These are phyloP conservation scores for Alternaria sp. DNA, from an alignment of 2,329 filamentous ascomycete species.

Conservation along the genomic window DNA sequence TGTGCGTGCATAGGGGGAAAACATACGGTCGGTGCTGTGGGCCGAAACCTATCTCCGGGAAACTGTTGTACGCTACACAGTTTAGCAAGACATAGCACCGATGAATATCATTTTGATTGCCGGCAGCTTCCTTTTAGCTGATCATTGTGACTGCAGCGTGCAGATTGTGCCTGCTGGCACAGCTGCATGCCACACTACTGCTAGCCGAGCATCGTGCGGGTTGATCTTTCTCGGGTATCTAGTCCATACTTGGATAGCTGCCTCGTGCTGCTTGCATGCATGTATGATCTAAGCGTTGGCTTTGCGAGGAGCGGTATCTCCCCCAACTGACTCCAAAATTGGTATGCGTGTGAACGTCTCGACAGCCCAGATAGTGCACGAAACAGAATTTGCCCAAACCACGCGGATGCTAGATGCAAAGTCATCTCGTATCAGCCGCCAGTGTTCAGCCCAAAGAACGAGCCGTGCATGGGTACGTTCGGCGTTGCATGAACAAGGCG, in stretches of 20 bases:
- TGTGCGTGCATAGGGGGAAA: slow-evolving; percentile 3
- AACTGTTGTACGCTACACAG: neutral
- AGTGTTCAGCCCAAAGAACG: neutral
- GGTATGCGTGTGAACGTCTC: neutral
- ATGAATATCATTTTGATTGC: neutral
- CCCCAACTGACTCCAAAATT: neutral
- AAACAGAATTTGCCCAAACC: neutral
- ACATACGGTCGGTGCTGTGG: neutral
- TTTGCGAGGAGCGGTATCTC: neutral
- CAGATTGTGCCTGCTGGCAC: slow-evolving; percentile 1
- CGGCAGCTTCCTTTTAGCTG: slow-evolving; percentile 6
- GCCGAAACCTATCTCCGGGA: neutral
- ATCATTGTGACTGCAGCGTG: neutral
- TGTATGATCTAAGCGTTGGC: slow-evolving; percentile 5
- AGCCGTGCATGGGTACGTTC: neutral
- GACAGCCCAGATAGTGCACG: neutral
- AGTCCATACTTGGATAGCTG: slow-evolving; percentile 1
- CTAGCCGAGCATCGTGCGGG: neutral
- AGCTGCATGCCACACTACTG: slow-evolving; percentile 7
- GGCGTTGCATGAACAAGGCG: slow-evolving; percentile 2
- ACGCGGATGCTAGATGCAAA: neutral
- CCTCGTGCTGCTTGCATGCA: slow-evolving; percentile 10
- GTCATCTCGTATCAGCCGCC: neutral
- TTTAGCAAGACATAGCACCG: neutral
- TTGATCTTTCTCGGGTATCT: slow-evolving; percentile 4